Percentiles rank a stretch among this genome's conserved stretches.
These are phyloP conservation scores for Catenaria anguillulae DNA, from an alignment of 371 early-diverging fungal species.

Conservation along the genomic window DNA sequence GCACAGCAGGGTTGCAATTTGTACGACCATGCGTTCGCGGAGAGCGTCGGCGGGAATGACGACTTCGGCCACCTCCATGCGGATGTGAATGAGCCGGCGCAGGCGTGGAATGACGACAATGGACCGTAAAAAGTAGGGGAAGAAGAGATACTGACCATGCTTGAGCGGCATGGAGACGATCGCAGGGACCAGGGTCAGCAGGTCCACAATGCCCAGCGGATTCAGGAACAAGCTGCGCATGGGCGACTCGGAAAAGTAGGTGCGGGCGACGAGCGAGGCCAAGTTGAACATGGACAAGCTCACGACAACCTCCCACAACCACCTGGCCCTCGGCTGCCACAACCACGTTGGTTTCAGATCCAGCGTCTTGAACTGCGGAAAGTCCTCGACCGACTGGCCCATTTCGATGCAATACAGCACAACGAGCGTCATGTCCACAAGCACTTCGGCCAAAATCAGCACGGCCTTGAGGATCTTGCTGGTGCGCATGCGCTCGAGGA, in stretches of 20 bases:
- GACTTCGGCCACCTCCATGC: constrained; percentile 20
- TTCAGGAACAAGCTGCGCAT: constrained; percentile 25
- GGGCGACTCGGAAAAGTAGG: neutral
- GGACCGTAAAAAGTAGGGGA: constrained; percentile 45
- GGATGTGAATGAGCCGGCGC: constrained; percentile 40
- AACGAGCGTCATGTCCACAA: neutral
- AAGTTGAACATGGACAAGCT: neutral
- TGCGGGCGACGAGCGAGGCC: neutral
- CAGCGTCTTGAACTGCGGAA: neutral
- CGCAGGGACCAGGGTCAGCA: constrained; percentile 35
- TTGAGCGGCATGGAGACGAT: constrained; percentile 29
- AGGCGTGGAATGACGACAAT: constrained; percentile 39
- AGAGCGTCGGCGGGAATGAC: constrained; percentile 37
- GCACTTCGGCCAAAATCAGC: neutral
- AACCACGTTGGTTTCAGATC: neutral
- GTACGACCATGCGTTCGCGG: constrained; percentile 37
- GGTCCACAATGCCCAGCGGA: constrained; percentile 32
- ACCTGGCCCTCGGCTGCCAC: neutral
- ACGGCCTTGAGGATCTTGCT: neutral
- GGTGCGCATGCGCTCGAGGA: neutral
- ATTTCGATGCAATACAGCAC: neutral
- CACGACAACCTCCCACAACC: neutral
- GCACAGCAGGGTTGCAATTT: constrained; percentile 42
- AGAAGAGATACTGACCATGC: constrained; percentile 36
- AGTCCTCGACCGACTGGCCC: neutral